A percentile compares a stretch with the other conserved stretches of the same genome.
Conservation (phyloP, 495 filamentous ascomycete species). For the Neurospora tetraspora region DNA sequence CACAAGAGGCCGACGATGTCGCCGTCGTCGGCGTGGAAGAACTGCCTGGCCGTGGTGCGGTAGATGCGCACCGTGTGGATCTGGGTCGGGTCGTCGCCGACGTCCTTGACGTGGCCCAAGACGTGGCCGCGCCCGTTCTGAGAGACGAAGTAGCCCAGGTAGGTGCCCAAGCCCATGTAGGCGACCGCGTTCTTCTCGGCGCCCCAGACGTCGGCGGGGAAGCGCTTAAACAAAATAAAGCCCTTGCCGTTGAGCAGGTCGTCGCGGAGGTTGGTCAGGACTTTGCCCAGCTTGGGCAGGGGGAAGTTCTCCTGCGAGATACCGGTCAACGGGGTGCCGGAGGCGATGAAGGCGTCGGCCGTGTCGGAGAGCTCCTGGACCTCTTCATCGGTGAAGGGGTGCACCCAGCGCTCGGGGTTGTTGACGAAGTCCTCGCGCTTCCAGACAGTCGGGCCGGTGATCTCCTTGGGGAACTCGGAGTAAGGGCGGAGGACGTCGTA, state of each 20-base stretch:
- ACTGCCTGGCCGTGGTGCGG: conserved; percentile 71
- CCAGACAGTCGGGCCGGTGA: conserved; percentile 73
- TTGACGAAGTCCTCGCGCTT: conserved; percentile 58
- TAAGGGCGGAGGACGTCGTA: conserved; percentile 59
- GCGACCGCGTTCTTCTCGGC: conserved; percentile 70
- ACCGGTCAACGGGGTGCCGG: conserved; percentile 54
- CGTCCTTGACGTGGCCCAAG: conserved; percentile 82
- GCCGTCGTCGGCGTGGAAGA: conserved; percentile 72
- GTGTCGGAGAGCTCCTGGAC: conserved; percentile 56
- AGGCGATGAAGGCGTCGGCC: conserved; percentile 57
- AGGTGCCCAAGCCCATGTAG: conserved; percentile 83
- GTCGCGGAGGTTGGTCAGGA: conserved; percentile 48
- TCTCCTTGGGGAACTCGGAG: conserved; percentile 59
- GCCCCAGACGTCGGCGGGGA: conserved; percentile 71
- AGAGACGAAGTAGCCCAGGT: conserved; percentile 75
- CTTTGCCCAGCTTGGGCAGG: conserved; percentile 49
- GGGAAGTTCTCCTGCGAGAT: conserved; percentile 65
- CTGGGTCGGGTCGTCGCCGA: conserved; percentile 70
- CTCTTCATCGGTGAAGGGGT: conserved; percentile 56
- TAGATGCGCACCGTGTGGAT: conserved; percentile 84
- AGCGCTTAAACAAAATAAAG: conserved; percentile 80
- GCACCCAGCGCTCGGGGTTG: conserved; percentile 69
- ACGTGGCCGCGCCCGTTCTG: conserved; percentile 87
- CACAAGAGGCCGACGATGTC: conserved; percentile 84
- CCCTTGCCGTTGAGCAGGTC: conserved; percentile 78